Percentiles rank a stretch among this genome's conserved stretches.
These are phyloP conservation scores for Wickerhamiella allomyrinae DNA, from an alignment of 805 yeast species.

Conservation along the genomic window DNA sequence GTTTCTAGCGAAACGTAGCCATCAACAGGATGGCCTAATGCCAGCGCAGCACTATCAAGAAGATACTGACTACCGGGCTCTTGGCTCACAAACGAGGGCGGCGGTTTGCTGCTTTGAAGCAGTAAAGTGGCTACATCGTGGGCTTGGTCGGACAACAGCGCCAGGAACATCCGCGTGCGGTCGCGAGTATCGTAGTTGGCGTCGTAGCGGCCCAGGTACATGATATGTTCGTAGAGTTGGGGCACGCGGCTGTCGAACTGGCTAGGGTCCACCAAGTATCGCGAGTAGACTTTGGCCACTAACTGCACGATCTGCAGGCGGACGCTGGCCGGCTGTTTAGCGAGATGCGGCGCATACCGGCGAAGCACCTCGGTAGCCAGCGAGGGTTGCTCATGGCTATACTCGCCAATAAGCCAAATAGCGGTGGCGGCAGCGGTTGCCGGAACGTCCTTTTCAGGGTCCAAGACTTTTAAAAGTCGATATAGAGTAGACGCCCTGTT, in stretches of 20 bases:
- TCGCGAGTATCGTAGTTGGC: constrained; percentile 66
- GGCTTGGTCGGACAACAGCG: constrained; percentile 38
- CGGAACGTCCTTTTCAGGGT: constrained; percentile 17
- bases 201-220: constrained; percentile 62
- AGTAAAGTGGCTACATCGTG: constrained; percentile 53
- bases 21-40: constrained; percentile 21
- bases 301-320: constrained; percentile 58
- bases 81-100: constrained; percentile 28
- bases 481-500: constrained; percentile 16
- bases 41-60: constrained; percentile 23
- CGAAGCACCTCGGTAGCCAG: constrained; percentile 70
- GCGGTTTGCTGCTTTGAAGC: constrained; percentile 64
- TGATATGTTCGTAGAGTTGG: constrained; percentile 44
- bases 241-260: constrained; percentile 19
- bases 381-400: constrained; percentile 31
- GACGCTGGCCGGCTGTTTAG: constrained; percentile 40
- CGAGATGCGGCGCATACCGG: constrained; percentile 37
- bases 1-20: constrained; percentile 25
- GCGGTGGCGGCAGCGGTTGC: constrained; percentile 61
- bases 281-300: constrained; percentile 57
- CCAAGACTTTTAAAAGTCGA: constrained; percentile 16
- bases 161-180: constrained; percentile 57
- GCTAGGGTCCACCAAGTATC: constrained; percentile 32
- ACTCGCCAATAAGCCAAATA: constrained; percentile 86
- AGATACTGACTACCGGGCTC: constrained; percentile 10